Percentiles rank a stretch among this genome's conserved stretches.
Evolutionary conservation across 1,284 basidiomycete species (phyloP).

Genomic region (Mrakiaceae sp.): DNA sequence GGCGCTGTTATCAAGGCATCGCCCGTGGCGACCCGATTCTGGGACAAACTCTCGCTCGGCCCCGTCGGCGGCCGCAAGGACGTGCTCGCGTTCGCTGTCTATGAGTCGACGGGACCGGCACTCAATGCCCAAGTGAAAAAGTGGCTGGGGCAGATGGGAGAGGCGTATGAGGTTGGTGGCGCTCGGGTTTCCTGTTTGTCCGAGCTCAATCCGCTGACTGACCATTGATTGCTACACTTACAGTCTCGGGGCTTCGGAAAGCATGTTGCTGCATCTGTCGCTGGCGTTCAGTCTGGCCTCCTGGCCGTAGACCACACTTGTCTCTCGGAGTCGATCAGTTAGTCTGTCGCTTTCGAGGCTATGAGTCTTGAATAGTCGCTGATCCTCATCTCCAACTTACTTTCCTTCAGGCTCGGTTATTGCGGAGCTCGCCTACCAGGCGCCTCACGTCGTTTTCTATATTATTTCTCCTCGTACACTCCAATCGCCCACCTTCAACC

Average conservation of each 20-base stretch:
- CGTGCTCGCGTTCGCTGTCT: slow-evolving; percentile 52
- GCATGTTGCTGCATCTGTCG: slow-evolving; percentile 43
- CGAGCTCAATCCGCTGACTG: not conserved
- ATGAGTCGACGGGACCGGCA: slow-evolving; percentile 44
- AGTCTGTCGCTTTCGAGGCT: slow-evolving; percentile 18
- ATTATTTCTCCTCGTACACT: slow-evolving; percentile 49
- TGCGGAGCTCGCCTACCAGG: slow-evolving; percentile 36
- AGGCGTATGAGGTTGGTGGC: slow-evolving; percentile 47
- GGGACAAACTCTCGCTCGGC: slow-evolving; percentile 64
- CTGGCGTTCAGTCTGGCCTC: slow-evolving; percentile 44
- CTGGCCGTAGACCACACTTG: slow-evolving; percentile 51
- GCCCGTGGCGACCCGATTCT: slow-evolving; percentile 58
- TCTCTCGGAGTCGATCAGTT: slow-evolving; percentile 53
- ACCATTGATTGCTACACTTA: not conserved
- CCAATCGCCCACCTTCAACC: slow-evolving; percentile 45
- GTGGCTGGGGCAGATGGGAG: slow-evolving; percentile 49
- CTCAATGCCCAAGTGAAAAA: slow-evolving; percentile 39
- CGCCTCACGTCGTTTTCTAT: slow-evolving; percentile 49
- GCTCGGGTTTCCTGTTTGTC: not conserved
- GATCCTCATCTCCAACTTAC: not conserved
- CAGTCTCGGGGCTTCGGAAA: slow-evolving; percentile 52
- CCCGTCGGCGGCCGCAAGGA: slow-evolving; percentile 60
- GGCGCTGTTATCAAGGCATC: slow-evolving; percentile 47
- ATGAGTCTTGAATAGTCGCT: not conserved
- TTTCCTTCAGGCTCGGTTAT: slow-evolving; percentile 43